Evolutionary conservation across 2,329 filamentous ascomycete genomes (phyloP).

Genomic region (Daldinia sp.): DNA sequence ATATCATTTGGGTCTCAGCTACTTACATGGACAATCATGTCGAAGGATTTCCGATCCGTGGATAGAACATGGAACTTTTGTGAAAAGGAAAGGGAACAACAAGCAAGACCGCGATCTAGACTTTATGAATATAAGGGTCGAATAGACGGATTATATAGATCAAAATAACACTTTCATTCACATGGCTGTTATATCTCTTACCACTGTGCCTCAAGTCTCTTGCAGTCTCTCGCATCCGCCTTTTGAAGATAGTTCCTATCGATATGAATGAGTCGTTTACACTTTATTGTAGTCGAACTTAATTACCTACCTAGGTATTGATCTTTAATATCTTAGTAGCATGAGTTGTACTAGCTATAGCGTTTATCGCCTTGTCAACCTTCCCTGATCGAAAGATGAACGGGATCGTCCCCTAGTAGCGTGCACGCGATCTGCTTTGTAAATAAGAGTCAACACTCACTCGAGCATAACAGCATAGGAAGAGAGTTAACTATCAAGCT

Average conservation of each 20-base stretch:
- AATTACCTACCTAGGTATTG: no score
- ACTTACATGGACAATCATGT: slow-evolving; percentile 18
- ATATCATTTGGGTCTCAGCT: slow-evolving; percentile 37
- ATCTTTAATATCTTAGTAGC: not conserved
- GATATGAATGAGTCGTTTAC: not conserved
- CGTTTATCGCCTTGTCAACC: no score
- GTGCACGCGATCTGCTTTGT: no score
- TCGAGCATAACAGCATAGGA: no score
- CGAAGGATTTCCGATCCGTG: slow-evolving; percentile 20
- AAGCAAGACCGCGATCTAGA: slow-evolving; percentile 27
- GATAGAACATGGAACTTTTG: slow-evolving; percentile 26
- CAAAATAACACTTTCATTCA: slow-evolving; percentile 38
- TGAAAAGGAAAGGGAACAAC: slow-evolving; percentile 24
- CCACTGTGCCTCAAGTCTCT: no score
- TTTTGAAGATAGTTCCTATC: not conserved
- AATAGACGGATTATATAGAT: slow-evolving; percentile 46
- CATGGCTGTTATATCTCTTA: not conserved
- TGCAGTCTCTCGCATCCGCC: no score
- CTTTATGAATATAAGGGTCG: slow-evolving; percentile 28
- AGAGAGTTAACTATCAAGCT: no score
- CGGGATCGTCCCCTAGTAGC: no score
- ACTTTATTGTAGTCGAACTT: not conserved
- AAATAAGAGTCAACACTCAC: no score
- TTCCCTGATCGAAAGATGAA: no score
- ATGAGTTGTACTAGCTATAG: not conserved